Evolutionary conservation across 176 grass and related monocot genomes (phyloP).

Genomic region (Pharus latifolius): DNA sequence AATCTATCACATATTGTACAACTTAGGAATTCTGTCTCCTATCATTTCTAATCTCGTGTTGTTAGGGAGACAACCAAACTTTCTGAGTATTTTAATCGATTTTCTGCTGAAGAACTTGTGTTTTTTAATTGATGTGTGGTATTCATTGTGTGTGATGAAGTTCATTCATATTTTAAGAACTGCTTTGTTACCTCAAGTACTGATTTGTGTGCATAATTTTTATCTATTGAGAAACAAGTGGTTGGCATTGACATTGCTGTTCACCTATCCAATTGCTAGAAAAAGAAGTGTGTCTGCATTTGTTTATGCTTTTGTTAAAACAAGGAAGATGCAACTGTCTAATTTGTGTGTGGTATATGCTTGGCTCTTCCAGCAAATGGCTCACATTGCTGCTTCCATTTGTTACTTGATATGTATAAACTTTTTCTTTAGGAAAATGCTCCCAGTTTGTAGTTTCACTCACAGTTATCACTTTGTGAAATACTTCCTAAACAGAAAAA

Average conservation of each 20-base stretch:
- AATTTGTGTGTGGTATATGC: too few species aligned
- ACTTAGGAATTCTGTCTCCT: background rate
- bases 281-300: too few species aligned
- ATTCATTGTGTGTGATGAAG: background rate
- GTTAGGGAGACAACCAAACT: background rate
- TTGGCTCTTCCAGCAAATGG: too few species aligned
- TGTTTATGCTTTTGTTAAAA: too few species aligned
- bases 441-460: background rate
- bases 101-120: background rate
- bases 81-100: background rate
- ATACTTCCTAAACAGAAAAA: slow-evolving; percentile 33
- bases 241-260: background rate
- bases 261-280: too few species aligned
- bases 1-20: background rate
- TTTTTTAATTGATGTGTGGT: background rate
- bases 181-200: too few species aligned
- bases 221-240: background rate
- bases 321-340: too few species aligned
- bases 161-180: background rate
- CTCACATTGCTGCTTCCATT: too few species aligned
- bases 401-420: too few species aligned
- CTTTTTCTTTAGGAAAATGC: too few species aligned
- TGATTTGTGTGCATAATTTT: background rate
- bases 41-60: background rate
- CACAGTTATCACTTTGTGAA: background rate